phyloP scores from a whole-genome alignment of 257 asterid genomes.

The Nicotiana benthamiana region DNA sequence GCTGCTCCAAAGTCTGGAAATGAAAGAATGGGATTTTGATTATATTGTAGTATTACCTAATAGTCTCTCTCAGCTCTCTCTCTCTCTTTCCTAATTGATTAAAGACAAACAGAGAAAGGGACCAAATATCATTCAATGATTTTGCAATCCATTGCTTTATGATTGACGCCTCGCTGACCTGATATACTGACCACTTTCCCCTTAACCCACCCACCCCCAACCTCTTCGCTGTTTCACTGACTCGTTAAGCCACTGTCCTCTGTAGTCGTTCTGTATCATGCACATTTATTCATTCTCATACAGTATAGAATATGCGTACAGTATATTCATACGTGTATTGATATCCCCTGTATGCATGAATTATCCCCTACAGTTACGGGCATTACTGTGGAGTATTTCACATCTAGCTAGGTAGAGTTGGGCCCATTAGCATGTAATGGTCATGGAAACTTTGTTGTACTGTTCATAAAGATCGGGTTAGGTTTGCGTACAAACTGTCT shows the following conservation, averaged over 20 bases:
- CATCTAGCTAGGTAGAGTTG: background rate
- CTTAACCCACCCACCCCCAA: background rate
- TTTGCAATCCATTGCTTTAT: slow-evolving; percentile 46
- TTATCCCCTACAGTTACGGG: background rate
- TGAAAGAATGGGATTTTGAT: slow-evolving; percentile 10
- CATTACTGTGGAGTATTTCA: background rate
- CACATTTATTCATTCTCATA: slow-evolving; percentile 15
- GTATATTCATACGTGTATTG: background rate
- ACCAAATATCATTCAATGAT: slow-evolving; percentile 42
- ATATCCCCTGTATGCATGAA: background rate
- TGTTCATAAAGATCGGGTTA: no score
- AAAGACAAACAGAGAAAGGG: slow-evolving; percentile 10
- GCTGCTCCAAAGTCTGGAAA: background rate
- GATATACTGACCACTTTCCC: slow-evolving; percentile 25
- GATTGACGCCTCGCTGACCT: slow-evolving; percentile 41
- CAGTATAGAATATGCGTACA: background rate
- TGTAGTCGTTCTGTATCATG: background rate
- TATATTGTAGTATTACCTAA: background rate
- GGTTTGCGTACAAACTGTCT: no score
- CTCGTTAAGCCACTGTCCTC: slow-evolving; percentile 11
- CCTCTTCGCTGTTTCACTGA: slow-evolving; percentile 11
- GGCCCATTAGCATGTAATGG: no score
- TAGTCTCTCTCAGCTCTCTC: background rate
- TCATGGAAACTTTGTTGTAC: no score
- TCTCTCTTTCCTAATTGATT: background rate